These are phyloP conservation scores for Endocalyx cinctus DNA, from an alignment of 2,329 filamentous ascomycete genomes.

Conservation along the genomic window DNA sequence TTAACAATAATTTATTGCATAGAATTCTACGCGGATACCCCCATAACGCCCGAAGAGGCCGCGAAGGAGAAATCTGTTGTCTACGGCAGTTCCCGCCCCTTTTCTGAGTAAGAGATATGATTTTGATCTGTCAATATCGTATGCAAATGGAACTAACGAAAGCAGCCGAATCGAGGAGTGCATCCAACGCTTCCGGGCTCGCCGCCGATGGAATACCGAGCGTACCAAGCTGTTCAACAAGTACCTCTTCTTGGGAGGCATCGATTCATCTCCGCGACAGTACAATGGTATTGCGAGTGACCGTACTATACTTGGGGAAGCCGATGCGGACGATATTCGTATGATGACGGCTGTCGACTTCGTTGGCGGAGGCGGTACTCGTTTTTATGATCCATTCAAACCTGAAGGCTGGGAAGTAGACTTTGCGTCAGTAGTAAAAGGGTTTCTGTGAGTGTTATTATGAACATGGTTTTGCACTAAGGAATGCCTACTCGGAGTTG, in stretches of 20 bases:
- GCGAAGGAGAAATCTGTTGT: slow-evolving; percentile 59
- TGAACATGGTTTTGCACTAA: no score
- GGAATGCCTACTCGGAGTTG: neutral
- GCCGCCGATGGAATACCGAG: slow-evolving; percentile 65
- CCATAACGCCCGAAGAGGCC: slow-evolving; percentile 66
- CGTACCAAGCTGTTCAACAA: slow-evolving; percentile 66
- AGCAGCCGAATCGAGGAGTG: slow-evolving; percentile 75
- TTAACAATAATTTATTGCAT: no score
- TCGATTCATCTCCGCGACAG: slow-evolving; percentile 52
- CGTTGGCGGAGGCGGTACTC: slow-evolving; percentile 40
- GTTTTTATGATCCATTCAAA: slow-evolving; percentile 47
- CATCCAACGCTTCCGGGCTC: slow-evolving; percentile 74
- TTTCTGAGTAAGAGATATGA: slow-evolving; percentile 48
- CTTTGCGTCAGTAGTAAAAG: slow-evolving; percentile 71
- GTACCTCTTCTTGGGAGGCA: slow-evolving; percentile 78
- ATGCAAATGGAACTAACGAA: slow-evolving; percentile 8
- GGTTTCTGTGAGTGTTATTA: slow-evolving; percentile 72
- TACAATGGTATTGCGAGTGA: slow-evolving; percentile 60
- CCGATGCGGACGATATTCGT: slow-evolving; percentile 61
- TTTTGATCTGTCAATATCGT: neutral
- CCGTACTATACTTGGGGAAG: slow-evolving; percentile 43
- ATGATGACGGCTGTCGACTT: slow-evolving; percentile 59
- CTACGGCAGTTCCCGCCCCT: slow-evolving; percentile 56
- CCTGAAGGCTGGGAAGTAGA: slow-evolving; percentile 69
- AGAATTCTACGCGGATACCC: slow-evolving; percentile 77